Base-by-base conservation (phyloP, 768 basidiomycete species). In the Boletus pseudopeckii region DNA sequence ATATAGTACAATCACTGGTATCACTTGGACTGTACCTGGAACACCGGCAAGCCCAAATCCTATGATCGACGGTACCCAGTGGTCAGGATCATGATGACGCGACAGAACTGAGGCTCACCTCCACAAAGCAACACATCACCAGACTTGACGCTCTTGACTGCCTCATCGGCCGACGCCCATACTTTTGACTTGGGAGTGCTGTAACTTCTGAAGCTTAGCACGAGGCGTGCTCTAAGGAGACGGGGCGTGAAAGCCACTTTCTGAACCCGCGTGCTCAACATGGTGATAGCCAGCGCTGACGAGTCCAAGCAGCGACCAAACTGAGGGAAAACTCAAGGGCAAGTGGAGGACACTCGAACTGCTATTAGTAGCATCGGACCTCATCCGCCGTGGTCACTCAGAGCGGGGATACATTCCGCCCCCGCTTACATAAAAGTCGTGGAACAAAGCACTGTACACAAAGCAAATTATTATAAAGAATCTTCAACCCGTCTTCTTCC, bases 41-140 rank as follows among this genome's bases (percentile, higher is more conserved):
- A 92, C 88, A 30, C 93, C 94, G 60, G 90, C 90, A 48, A 91
- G 74, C 42, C 93, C 93, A 64, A 97, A 97, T 26, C 93, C 92
- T 92, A 62, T n/a, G n/a, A n/a, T 15, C 38, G 10, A 62, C 30
- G 42, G 42, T 32, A 37, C 17, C 48, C 46, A 46, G 7, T 37
- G 41, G 50, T 11, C 20, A 52, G 40, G 17, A 13, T 37, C 22
- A 28, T 13, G 13, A 18, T 0, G n/a, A 45, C 17, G 20, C 34
- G n/a, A 44, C 18, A 13, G 42, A 53, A 54, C 8, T 3, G 17
- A 18, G 14, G 56, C 84, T 57, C 60, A 92, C 92, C 92, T 75
- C 86, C 92, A 59, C 87, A 88, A 22, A 97, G 77, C 39, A 97
- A 64, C 38, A 82, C 75, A 54, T 88, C 84, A 7, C 92, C 91